phyloP scores from a whole-genome alignment of 2,329 filamentous ascomycete genomes.

The Lanzia echinophila region DNA sequence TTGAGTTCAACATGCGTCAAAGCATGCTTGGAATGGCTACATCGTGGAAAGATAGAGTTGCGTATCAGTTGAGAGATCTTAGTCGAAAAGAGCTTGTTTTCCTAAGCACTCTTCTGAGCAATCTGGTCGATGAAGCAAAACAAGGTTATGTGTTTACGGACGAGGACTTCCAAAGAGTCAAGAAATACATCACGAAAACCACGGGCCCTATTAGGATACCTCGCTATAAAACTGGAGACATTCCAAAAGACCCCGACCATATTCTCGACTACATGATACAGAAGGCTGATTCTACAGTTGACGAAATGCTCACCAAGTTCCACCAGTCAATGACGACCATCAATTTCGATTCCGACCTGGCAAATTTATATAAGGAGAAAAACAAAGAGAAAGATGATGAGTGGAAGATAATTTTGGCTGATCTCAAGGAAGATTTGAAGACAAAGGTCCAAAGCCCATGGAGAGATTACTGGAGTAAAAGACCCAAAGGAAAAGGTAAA shows the following conservation, averaged over 20 bases:
- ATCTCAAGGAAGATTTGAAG: not conserved
- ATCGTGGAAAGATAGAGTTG: slow-evolving; percentile 53
- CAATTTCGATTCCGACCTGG: slow-evolving; percentile 24
- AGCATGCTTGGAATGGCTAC: slow-evolving; percentile 59
- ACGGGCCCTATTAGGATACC: not conserved
- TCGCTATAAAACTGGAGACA: not conserved
- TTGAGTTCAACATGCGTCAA: slow-evolving; percentile 51
- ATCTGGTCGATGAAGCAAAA: slow-evolving; percentile 52
- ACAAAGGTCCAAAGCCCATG: not conserved
- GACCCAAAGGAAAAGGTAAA: not conserved
- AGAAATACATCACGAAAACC: not conserved
- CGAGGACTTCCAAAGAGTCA: slow-evolving; percentile 33
- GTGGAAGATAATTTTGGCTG: slow-evolving; percentile 12
- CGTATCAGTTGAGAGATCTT: slow-evolving; percentile 52
- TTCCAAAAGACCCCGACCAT: slow-evolving; percentile 33
- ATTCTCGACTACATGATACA: slow-evolving; percentile 60
- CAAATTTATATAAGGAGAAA: slow-evolving; percentile 13
- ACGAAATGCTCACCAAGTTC: slow-evolving; percentile 27
- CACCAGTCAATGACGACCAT: slow-evolving; percentile 15
- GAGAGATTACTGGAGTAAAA: not conserved
- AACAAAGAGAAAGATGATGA: slow-evolving; percentile 9
- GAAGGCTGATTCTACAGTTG: slow-evolving; percentile 39
- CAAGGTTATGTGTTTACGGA: slow-evolving; percentile 45
- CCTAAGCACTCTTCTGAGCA: slow-evolving; percentile 46
- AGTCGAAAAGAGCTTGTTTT: slow-evolving; percentile 37